Conservation (phyloP, 768 basidiomycete species). For the Mycena sanguinolenta region DNA sequence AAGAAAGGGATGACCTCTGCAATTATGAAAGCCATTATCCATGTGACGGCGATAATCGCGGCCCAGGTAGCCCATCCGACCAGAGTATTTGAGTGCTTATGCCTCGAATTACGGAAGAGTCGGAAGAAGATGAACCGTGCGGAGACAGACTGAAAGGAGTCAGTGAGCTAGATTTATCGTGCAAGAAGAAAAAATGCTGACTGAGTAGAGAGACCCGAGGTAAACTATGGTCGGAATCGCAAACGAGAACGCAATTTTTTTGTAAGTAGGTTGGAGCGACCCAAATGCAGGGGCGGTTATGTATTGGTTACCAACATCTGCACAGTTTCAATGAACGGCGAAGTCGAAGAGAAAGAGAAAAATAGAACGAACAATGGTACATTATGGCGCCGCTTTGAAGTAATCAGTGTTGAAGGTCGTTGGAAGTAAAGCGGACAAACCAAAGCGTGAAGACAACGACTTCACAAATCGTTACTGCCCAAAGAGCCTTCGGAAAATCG, state of each 20-base stretch:
- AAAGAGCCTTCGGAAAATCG: constrained; percentile 61
- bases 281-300: constrained; percentile 60
- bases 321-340: neutral
- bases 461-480: constrained; percentile 59
- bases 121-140: constrained; percentile 62
- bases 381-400: constrained; percentile 50
- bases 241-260: constrained; percentile 61
- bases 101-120: constrained; percentile 53
- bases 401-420: neutral
- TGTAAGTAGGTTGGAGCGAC: constrained; percentile 51
- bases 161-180: neutral
- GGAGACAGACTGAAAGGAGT: constrained; percentile 50
- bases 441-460: constrained; percentile 56
- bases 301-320: constrained; percentile 52
- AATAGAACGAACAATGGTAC: constrained; percentile 49
- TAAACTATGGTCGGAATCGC: constrained; percentile 61
- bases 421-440: neutral
- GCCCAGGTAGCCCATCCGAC: constrained; percentile 40
- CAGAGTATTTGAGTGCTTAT: constrained; percentile 45
- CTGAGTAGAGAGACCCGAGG: constrained; percentile 60
- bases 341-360: neutral
- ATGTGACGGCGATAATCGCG: constrained; percentile 41
- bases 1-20: constrained; percentile 49
- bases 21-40: constrained; percentile 43
- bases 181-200: constrained; percentile 34